Conservation (phyloP, 257 asterid species). For the Solanum chmielewskii region DNA sequence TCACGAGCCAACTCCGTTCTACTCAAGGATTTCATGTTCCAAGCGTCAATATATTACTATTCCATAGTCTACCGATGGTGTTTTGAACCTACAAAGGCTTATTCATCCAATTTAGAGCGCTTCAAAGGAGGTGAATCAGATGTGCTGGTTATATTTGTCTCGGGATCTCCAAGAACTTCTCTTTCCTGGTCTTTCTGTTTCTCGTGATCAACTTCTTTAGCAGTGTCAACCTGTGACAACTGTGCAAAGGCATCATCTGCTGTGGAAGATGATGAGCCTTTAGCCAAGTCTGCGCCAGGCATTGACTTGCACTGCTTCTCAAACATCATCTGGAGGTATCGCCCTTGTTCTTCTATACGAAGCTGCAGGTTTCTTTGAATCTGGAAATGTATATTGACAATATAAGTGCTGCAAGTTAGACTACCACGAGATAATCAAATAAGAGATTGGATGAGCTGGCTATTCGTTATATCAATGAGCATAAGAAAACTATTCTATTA, state of each 20-base stretch:
- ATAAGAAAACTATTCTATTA: neutral
- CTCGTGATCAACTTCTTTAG: conserved; percentile 11
- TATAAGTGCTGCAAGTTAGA: neutral
- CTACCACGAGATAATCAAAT: neutral
- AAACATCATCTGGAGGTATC: conserved; percentile 76
- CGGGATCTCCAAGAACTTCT: conserved; percentile 13
- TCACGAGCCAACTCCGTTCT: neutral
- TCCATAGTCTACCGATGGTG: neutral
- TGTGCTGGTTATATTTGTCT: conserved; percentile 8
- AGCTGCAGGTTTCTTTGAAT: conserved; percentile 90
- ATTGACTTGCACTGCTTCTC: conserved; percentile 72
- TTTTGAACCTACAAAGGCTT: conserved; percentile 2
- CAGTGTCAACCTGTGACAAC: conserved; percentile 5
- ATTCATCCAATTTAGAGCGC: conserved; percentile 45
- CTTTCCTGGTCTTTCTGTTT: conserved; percentile 22
- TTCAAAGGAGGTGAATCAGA: conserved; percentile 42
- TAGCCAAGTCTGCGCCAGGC: conserved; percentile 29
- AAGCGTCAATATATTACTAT: neutral
- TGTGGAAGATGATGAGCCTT: conserved; percentile 43
- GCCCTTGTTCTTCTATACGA: conserved; percentile 88
- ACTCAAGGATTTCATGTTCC: neutral
- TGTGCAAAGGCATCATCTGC: conserved; percentile 29
- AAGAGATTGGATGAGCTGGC: neutral
- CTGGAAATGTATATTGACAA: conserved; percentile 24
- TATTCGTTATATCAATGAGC: neutral